Evolutionary conservation across 306 rosid species (phyloP), one percentile per base, ranked within the genome.

Genomic region (Acacia crassicarpa): DNA sequence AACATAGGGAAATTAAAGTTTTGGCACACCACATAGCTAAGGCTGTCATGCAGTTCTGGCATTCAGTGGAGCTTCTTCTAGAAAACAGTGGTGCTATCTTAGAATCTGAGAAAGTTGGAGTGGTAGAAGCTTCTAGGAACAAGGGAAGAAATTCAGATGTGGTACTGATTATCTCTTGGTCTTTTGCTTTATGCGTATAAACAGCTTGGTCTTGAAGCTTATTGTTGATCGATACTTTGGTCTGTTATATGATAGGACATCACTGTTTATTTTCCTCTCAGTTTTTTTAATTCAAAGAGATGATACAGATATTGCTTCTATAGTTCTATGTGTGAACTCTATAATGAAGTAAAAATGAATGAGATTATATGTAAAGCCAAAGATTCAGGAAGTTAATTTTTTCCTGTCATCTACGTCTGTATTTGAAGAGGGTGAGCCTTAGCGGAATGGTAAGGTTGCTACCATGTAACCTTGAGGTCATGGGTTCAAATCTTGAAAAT

Each of bases 41-140:
- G 87, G 94, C 92, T 82, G 98, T 96, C 83, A 91, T 88, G 88
- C 91, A 94, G 87, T 96, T 94, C 88, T 96, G 99, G 99, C 83
- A 82, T 88, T 92, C 97, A 68, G 91, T 89, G 83, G 99, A 91
- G 94, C 86, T 76, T 79, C 89, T 72, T 84, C 69, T 90, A 22
- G 86, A 81, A 77, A 78, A 78, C 25, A 84, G 81, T 69, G 79
- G 44, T 58, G 66, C 78, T 82, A 82, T 67, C 75, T 85, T 45
- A 77, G 87, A 75, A 63, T 81, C 88, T 70, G 80, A 65, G 72
- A 78, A 78, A 74, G 85, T 71, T 76, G 88, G 85, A 67, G 68
- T 74, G 12, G 78, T 45, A 66, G 91, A 80, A 83, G 88, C 80
- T 79, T 84, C 89, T 65, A 63, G 61, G 78, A 83, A 67, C 83